These are phyloP conservation scores for Prunus davidiana DNA, from an alignment of 306 rosid species.

Conservation along the genomic window DNA sequence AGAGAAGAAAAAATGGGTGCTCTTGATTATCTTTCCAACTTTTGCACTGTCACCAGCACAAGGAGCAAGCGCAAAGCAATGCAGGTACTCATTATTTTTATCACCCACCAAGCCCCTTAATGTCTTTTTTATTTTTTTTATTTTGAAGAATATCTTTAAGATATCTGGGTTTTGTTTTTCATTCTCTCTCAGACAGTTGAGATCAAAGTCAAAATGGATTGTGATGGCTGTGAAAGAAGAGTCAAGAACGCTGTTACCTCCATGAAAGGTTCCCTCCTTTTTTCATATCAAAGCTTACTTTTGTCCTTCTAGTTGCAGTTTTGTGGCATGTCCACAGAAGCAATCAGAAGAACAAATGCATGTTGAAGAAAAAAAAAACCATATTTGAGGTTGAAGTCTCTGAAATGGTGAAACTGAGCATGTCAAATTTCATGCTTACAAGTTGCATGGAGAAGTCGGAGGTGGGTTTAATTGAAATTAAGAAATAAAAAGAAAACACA, in stretches of 20 bases:
- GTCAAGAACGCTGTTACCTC: slow-evolving; percentile 63
- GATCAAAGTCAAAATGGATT: slow-evolving; percentile 86
- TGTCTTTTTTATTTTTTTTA: too few species aligned
- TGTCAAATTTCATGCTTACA: too few species aligned
- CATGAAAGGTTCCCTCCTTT: slow-evolving; percentile 56
- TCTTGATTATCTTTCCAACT: slow-evolving; percentile 66
- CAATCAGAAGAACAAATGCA: not conserved
- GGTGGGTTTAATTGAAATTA: too few species aligned
- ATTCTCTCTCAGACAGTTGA: slow-evolving; percentile 58
- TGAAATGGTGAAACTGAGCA: too few species aligned
- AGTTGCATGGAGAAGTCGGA: too few species aligned
- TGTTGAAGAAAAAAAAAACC: not conserved
- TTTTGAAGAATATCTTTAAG: not conserved
- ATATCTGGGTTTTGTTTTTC: not conserved
- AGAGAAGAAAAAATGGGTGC: slow-evolving; percentile 62
- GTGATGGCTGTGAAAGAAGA: slow-evolving; percentile 92
- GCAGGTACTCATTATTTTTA: slow-evolving; percentile 56
- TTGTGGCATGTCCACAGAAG: not conserved
- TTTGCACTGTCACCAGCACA: slow-evolving; percentile 53
- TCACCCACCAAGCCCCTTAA: not conserved
- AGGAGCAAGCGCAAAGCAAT: slow-evolving; percentile 67
- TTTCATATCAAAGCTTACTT: not conserved
- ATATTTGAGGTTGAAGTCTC: too few species aligned
- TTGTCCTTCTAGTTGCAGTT: slow-evolving; percentile 9
- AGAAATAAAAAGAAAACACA: too few species aligned